Conservation (phyloP, 202 grass and related monocot species). For the Digitaria exilis region DNA sequence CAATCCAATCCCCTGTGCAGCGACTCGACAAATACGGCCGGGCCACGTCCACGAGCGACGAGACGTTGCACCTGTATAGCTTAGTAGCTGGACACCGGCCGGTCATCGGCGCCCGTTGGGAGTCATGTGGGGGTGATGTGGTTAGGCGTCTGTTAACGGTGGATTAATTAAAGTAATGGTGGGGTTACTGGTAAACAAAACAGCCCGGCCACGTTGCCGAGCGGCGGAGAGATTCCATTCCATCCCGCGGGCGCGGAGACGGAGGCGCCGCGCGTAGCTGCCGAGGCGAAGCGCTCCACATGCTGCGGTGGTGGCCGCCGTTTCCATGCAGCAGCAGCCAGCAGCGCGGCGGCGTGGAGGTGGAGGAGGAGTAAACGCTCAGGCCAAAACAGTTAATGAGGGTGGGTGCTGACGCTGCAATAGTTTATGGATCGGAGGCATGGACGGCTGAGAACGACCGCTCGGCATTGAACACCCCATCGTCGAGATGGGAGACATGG, state of each 20-base stretch:
- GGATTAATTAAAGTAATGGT: background rate
- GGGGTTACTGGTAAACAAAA: background rate
- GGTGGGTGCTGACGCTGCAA: slow-evolving; percentile 3
- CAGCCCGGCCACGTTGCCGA: background rate
- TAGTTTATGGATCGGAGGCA: slow-evolving; percentile 5
- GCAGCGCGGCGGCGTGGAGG: no score
- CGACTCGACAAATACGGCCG: background rate
- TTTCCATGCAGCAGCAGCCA: background rate
- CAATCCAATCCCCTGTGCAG: background rate
- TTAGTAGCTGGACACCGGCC: slow-evolving; percentile 6
- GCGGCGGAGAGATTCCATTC: slow-evolving; percentile 26
- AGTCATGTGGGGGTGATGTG: background rate
- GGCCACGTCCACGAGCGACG: background rate
- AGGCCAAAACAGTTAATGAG: background rate
- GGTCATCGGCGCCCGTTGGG: background rate
- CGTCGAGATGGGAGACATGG: background rate
- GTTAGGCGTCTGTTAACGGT: background rate
- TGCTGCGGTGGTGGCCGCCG: slow-evolving; percentile 9
- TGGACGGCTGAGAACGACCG: slow-evolving; percentile 3
- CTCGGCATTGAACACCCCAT: slow-evolving; percentile 20
- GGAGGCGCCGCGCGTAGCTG: background rate
- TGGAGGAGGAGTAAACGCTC: background rate
- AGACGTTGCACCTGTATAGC: background rate
- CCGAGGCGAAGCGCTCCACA: slow-evolving; percentile 35
- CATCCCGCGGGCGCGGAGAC: background rate